Evolutionary conservation across 2,329 filamentous ascomycete species (phyloP), one percentile per base, ranked within the genome.

Genomic region (Colletotrichum sp.): DNA sequence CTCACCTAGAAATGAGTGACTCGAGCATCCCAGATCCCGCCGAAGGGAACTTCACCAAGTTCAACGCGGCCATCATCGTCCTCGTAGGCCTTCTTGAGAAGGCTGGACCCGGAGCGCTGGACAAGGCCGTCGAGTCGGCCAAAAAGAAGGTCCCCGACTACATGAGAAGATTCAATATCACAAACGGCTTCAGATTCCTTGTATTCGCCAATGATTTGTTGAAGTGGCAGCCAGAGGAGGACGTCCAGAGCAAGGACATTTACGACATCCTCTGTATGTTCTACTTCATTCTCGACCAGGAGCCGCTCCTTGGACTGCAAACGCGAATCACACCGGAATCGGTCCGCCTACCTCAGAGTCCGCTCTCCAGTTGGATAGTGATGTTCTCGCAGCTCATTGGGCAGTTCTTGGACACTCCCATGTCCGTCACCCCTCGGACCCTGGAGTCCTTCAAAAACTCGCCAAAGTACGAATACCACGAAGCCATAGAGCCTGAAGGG

Each of bases 251-350:
- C 30, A 81, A 81, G 36, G 81, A 85, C 18, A 80, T 87, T 63
- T 85, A 85, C 78, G 82, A 69, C 24, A 82, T 83, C 32, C 75
- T 87, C 16, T 84, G 83, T 71, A 78, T 85, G 21, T 86, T 87
- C 79, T 86, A 87, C 79, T 87, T 84, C 74, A 78, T 87, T 34
- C 77, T 87, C n/a, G 78, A 82, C 44, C 85, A 86, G 75, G 39
- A 78, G 1, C 78, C 84, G 2, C 76, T 87, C 28, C 72, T 75
- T 4, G 72, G 28, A 10, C 8, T 60, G 26, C 65, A 52, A 49
- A 69, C 55, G 59, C 57, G 79, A 74, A 83, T 86, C 68, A 52
- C 77, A 1, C 85, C 85, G 10, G 69, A 78, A 18, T 78, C 79
- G n/a, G 78, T 72, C 24, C 77, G 81, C 5, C 76, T 81, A 65